Percentiles rank a stretch among this genome's conserved stretches.
Evolutionary conservation across 2,329 filamentous ascomycete species (phyloP).

Genomic region (Aspergillus fumigatus): DNA sequence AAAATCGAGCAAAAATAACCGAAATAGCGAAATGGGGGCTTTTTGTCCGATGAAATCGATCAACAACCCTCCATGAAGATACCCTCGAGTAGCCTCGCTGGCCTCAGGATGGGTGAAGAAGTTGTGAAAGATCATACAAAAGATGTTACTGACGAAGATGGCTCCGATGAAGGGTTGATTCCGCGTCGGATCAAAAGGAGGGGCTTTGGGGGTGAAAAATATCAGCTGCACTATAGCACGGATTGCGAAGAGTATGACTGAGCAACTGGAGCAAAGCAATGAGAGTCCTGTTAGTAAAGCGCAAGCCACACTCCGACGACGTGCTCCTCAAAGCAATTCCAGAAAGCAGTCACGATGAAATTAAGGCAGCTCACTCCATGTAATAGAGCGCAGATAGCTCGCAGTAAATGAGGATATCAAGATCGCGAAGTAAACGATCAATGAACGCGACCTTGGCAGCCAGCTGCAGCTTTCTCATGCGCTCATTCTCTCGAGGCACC

Average conservation of each 20-base stretch:
- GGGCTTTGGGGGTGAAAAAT: conserved; percentile 56
- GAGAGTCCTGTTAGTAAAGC: conserved; percentile 2
- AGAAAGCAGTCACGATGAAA: not conserved
- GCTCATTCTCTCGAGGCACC: conserved; percentile 19
- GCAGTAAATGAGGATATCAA: conserved; percentile 59
- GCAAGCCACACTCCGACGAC: not conserved
- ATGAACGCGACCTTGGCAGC: conserved; percentile 46
- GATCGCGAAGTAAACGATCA: conserved; percentile 52
- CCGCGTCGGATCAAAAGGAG: conserved; percentile 48
- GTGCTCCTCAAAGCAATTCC: not conserved
- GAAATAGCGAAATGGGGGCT: conserved; percentile 51
- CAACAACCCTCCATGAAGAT: conserved; percentile 58
- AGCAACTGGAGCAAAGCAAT: conserved; percentile 44
- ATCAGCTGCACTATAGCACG: conserved; percentile 54
- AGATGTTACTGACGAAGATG: conserved; percentile 51
- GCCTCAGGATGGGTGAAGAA: conserved; percentile 49
- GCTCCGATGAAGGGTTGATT: conserved; percentile 51
- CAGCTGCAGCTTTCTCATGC: conserved; percentile 31
- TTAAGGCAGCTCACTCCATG: conserved; percentile 50
- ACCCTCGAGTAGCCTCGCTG: conserved; percentile 50
- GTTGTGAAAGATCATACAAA: conserved; percentile 55
- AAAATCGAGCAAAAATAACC: conserved; percentile 51
- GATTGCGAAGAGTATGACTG: conserved; percentile 52
- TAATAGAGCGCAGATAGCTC: conserved; percentile 60
- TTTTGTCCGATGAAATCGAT: conserved; percentile 63